Evolutionary conservation across 2,329 filamentous ascomycete genomes (phyloP).

Genomic region (Talaromyces sp.): DNA sequence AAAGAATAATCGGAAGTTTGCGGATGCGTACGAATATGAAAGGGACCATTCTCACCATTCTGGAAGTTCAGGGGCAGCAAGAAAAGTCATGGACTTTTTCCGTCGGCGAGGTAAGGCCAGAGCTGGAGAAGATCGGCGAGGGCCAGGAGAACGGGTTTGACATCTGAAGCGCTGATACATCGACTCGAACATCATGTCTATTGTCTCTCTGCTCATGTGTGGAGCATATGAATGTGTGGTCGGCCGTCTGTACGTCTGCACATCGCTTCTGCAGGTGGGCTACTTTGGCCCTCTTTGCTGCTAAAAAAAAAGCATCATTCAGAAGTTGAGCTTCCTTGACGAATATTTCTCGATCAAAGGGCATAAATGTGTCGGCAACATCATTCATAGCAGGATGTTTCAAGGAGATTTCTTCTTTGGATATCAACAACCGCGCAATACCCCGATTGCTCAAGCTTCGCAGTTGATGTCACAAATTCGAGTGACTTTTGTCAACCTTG

Average conservation of each 20-base stretch:
- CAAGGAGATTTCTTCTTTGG: slow-evolving; percentile 37
- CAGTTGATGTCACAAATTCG: slow-evolving; percentile 29
- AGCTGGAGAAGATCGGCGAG: slow-evolving; percentile 46
- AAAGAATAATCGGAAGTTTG: slow-evolving; percentile 82
- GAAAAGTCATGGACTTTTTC: slow-evolving; percentile 98
- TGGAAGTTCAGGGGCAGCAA: slow-evolving; percentile 81
- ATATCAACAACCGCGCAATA: slow-evolving; percentile 33
- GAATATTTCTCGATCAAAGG: neutral
- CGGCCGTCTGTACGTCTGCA: neutral
- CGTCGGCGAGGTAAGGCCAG: slow-evolving; percentile 76
- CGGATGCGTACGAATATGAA: slow-evolving; percentile 80
- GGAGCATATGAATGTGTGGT: slow-evolving; percentile 14
- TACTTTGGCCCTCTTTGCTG: neutral
- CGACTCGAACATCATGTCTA: slow-evolving; percentile 6
- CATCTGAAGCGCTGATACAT: slow-evolving; percentile 20
- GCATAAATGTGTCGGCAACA: neutral
- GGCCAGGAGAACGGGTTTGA: slow-evolving; percentile 17
- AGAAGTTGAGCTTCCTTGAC: neutral
- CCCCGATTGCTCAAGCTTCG: slow-evolving; percentile 35
- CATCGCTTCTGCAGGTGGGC: slow-evolving; percentile 21
- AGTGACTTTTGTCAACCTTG: slow-evolving; percentile 22
- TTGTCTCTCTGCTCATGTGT: neutral
- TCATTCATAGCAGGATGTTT: slow-evolving; percentile 18
- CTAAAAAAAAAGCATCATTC: neutral
- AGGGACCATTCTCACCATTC: slow-evolving; percentile 59